Conservation (phyloP, 2,329 filamentous ascomycete genomes). For the Gaeumannomyces tritici region DNA sequence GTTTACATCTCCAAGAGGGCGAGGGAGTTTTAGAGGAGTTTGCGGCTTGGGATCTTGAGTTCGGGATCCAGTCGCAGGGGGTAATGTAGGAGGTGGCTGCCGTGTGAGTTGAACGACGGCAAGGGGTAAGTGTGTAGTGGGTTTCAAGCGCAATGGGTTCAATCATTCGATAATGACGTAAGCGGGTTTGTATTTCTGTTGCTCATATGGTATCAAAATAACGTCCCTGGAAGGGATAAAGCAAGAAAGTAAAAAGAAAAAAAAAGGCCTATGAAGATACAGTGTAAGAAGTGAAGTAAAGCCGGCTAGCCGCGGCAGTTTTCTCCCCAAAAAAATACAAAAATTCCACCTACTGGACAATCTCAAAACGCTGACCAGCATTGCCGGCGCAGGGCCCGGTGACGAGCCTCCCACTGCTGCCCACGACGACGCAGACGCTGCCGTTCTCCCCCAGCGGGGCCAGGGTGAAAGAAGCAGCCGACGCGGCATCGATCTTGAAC, state of each 20-base stretch:
- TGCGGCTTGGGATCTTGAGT: no score
- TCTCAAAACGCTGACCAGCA: conserved; percentile 19
- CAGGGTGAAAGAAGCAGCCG: conserved; percentile 29
- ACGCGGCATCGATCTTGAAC: conserved; percentile 29
- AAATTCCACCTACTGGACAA: conserved; percentile 12
- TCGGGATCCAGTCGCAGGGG: no score
- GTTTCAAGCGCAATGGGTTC: no score
- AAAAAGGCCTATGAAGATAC: neutral
- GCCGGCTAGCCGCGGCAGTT: neutral
- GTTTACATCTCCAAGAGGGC: conserved; percentile 29
- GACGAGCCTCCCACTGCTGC: conserved; percentile 17
- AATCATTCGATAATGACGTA: no score
- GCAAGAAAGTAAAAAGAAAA: neutral
- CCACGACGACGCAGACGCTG: conserved; percentile 31
- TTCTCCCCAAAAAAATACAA: no score
- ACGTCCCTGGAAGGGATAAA: neutral
- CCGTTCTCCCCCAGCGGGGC: conserved; percentile 33
- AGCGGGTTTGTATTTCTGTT: neutral
- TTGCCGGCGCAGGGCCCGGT: conserved; percentile 20
- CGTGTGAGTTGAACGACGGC: no score
- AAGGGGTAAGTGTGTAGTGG: neutral
- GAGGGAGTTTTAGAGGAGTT: neutral
- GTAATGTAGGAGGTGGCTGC: no score
- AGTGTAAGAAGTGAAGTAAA: neutral
- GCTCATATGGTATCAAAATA: neutral